Base-by-base conservation (phyloP, 345 rosid genomes). In the Eucalyptus dawsonii region DNA sequence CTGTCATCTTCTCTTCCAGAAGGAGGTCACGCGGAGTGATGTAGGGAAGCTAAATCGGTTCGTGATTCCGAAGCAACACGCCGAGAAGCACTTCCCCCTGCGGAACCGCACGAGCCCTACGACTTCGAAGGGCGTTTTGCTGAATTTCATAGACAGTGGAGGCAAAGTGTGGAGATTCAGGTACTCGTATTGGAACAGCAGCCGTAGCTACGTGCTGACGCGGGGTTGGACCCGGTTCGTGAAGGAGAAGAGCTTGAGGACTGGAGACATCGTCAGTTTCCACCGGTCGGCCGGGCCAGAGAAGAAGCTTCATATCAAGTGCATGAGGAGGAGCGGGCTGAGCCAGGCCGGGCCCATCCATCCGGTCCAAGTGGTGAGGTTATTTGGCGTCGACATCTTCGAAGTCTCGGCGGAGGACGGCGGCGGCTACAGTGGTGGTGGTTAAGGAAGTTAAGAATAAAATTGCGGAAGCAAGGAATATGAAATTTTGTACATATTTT, bases 211-310 rank as follows among this genome's bases (percentile, higher is more conserved):
- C 62, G 99, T 97, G 85, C 92, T 97, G 89, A 97, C 99, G 6
- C 96, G 96, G 91, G 99, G 99, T 14, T 97, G 99, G 99, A 97
- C 97, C 94, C 93, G 97, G 15, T 97, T 95, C 62, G 99, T 97
- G 8, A 96, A 95, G 92, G 99, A 97, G 92, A 97, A 95, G 94
- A 93, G 88, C 83, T 89, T 97, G 47, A 93, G 93, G 87, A 97
- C 98, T 88, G 99, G 99, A 40, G 99, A 97, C 90, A 88, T 92
- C 88, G 97, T 97, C 45, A 80, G 95, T 87, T 97, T 97, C 89
- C 97, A 93, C 87, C 94, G 95, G 90, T 97, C 98, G n/a, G 95
- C 95, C 34, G 98, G 97, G 8, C 90, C 91, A 72, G 98, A 96
- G 86, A 93, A 92, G 86, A 95, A 95, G 92, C 94, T 97, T 25